phyloP scores from a whole-genome alignment of 1,284 basidiomycete genomes.

The Malassezia equina region DNA sequence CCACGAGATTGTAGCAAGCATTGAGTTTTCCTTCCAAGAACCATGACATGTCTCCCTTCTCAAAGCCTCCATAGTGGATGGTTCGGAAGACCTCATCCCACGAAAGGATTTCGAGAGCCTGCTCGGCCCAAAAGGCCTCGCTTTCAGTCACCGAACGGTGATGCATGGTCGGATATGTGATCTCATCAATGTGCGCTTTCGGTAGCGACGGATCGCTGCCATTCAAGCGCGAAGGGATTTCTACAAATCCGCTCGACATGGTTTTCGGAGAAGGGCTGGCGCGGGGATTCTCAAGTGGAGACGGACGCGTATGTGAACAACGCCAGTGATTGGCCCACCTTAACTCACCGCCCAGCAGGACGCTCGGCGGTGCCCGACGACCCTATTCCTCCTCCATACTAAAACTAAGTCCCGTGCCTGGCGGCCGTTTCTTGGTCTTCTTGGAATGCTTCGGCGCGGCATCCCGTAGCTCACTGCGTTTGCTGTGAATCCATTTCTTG shows the following conservation, averaged over 20 bases:
- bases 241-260: background rate
- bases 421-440: background rate
- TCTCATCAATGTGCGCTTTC: conserved; percentile 10
- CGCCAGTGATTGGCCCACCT: background rate
- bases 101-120: conserved; percentile 65
- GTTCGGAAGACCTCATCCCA: conserved; percentile 89
- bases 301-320: background rate
- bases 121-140: conserved; percentile 10
- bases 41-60: conserved; percentile 82
- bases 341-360: no score
- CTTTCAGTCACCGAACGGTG: conserved; percentile 2
- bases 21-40: conserved; percentile 56
- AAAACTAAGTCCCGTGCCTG: background rate
- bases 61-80: conserved; percentile 73
- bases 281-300: background rate
- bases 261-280: background rate
- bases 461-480: background rate
- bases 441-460: background rate
- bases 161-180: conserved; percentile 3
- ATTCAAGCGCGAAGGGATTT: conserved; percentile 12
- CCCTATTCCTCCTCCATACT: background rate
- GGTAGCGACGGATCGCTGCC: conserved; percentile 1
- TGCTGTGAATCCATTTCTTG: background rate
- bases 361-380: background rate
- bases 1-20: conserved; percentile 93